Evolutionary conservation across 2,329 filamentous ascomycete species (phyloP).

Genomic region (Claviceps digitariae): DNA sequence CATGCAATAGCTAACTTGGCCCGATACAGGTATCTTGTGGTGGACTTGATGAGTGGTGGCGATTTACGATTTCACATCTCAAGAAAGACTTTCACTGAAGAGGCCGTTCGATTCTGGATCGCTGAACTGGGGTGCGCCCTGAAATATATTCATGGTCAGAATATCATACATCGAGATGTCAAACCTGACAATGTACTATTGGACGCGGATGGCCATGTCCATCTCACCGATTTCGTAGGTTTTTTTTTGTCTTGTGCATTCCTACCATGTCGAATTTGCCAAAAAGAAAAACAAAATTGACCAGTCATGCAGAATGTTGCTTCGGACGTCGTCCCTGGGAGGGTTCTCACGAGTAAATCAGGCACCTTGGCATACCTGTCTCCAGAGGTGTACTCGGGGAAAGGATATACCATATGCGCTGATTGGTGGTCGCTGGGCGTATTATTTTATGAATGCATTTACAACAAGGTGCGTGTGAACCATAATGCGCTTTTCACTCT

Average conservation of each 20-base stretch:
- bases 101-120: conserved; percentile 94
- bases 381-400: conserved; percentile 85
- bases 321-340: conserved; percentile 75
- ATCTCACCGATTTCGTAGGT: conserved; percentile 92
- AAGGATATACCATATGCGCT: conserved; percentile 77
- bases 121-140: conserved; percentile 85
- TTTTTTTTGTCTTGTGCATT: background rate
- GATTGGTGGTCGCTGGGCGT: conserved; percentile 99
- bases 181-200: conserved; percentile 88
- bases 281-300: too few relatives aligned
- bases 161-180: conserved; percentile 81
- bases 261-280: background rate
- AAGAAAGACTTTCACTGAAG: conserved; percentile 93
- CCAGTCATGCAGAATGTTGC: conserved; percentile 73
- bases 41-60: conserved; percentile 95
- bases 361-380: conserved; percentile 92
- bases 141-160: conserved; percentile 71
- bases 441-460: conserved; percentile 98
- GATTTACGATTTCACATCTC: conserved; percentile 97
- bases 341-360: conserved; percentile 83
- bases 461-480: conserved; percentile 64
- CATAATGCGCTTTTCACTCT: too few relatives aligned
- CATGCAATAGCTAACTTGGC: background rate
- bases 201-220: conserved; percentile 83
- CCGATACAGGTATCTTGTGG: conserved; percentile 73